A percentile compares a stretch with the other conserved stretches of the same genome.
Evolutionary conservation across 306 rosid species (phyloP).

Genomic region (Quercus cerris): DNA sequence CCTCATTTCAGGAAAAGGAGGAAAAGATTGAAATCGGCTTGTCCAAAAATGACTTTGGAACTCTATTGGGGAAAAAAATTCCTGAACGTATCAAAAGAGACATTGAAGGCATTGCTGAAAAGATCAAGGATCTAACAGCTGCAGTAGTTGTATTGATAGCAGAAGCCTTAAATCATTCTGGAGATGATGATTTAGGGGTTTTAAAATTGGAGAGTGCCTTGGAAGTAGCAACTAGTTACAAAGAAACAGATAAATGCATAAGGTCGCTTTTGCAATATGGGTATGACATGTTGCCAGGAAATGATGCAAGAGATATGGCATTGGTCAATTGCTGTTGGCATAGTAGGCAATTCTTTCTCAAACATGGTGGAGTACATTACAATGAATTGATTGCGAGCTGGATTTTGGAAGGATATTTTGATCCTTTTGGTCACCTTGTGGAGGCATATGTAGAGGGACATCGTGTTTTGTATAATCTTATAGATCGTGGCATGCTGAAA

Average conservation of each 20-base stretch:
- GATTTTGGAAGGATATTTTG: conserved; percentile 38
- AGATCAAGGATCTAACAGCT: background rate
- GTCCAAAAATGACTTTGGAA: no score
- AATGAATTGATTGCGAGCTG: conserved; percentile 34
- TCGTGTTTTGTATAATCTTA: conserved; percentile 25
- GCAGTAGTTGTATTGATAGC: background rate
- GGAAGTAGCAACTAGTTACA: conserved; percentile 7
- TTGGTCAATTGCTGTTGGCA: conserved; percentile 23
- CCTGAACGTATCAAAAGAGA: background rate
- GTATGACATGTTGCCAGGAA: conserved; percentile 9
- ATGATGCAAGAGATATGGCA: background rate
- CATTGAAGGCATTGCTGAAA: background rate
- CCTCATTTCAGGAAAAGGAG: no score
- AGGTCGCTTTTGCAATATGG: conserved; percentile 7
- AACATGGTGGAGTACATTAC: conserved; percentile 23
- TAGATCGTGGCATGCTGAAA: conserved; percentile 21
- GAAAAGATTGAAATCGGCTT: no score
- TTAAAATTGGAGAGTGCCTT: background rate
- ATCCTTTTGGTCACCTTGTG: conserved; percentile 5
- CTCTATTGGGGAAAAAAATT: no score
- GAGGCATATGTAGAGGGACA: conserved; percentile 28
- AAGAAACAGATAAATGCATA: background rate
- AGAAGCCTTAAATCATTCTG: conserved; percentile 9
- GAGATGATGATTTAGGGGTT: background rate
- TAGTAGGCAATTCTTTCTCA: conserved; percentile 9